phyloP scores from a whole-genome alignment of 345 rosid species.

The Mangifera indica region DNA sequence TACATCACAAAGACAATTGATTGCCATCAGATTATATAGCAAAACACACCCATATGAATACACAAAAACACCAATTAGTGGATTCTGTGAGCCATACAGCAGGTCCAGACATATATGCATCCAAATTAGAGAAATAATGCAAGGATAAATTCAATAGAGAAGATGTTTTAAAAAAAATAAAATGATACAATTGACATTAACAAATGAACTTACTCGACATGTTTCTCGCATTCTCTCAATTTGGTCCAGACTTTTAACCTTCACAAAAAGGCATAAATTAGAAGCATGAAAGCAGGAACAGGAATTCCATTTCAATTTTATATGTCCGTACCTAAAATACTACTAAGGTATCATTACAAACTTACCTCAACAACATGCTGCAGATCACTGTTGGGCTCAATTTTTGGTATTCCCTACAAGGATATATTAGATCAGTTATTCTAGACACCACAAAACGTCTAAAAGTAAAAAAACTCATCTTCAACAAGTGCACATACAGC shows the following conservation, averaged over 20 bases:
- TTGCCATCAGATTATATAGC: background rate
- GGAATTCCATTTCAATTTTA: background rate
- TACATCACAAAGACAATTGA: too few species aligned
- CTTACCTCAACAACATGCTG: slow-evolving; percentile 86
- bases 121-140: too few species aligned
- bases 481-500: background rate
- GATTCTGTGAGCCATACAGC: background rate
- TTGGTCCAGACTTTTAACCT: slow-evolving; percentile 87
- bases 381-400: slow-evolving; percentile 82
- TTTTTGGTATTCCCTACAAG: slow-evolving; percentile 76
- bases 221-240: slow-evolving; percentile 88
- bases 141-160: background rate
- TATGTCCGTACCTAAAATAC: background rate
- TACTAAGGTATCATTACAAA: background rate
- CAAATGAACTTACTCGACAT: slow-evolving; percentile 59
- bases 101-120: background rate
- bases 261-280: slow-evolving; percentile 22
- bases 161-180: background rate
- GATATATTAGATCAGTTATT: background rate
- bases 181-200: background rate
- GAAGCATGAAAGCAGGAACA: background rate
- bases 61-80: background rate
- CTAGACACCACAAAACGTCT: background rate
- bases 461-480: background rate
- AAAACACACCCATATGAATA: background rate